Conservation (phyloP, 805 yeast genomes). For the Teunomyces pallodes region DNA sequence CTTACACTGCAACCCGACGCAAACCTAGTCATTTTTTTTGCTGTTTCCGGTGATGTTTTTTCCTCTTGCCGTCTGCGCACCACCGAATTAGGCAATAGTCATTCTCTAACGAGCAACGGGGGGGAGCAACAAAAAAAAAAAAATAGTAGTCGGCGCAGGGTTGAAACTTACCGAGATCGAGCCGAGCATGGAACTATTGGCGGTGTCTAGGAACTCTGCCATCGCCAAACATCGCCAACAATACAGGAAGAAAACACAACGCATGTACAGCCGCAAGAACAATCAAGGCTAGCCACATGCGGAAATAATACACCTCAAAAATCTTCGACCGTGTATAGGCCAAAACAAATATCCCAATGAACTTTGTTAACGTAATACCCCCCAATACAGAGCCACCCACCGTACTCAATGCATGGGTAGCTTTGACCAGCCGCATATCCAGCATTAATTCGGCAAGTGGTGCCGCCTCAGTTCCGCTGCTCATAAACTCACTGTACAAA, state of each 20-base stretch:
- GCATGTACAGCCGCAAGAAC: conserved; percentile 77
- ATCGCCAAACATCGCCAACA: conserved; percentile 31
- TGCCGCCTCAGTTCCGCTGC: conserved; percentile 1
- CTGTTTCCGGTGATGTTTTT: not conserved
- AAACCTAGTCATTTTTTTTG: not conserved
- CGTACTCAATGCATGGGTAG: conserved; percentile 60
- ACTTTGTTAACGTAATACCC: conserved; percentile 86
- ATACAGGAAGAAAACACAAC: conserved; percentile 72
- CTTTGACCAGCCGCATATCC: conserved; percentile 20
- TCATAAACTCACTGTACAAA: conserved; percentile 13
- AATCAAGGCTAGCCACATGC: conserved; percentile 89
- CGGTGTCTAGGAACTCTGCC: not conserved
- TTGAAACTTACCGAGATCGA: too few relatives aligned
- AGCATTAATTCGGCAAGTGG: not conserved
- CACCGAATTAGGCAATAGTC: not conserved
- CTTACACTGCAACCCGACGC: not conserved
- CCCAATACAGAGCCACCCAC: conserved; percentile 91
- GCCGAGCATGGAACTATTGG: too few relatives aligned
- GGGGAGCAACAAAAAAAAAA: too few relatives aligned
- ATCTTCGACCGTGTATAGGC: conserved; percentile 87
- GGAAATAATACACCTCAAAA: conserved; percentile 86
- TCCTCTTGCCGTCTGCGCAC: not conserved
- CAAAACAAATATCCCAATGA: conserved; percentile 81
- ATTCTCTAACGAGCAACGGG: not conserved
- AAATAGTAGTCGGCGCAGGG: too few relatives aligned